Base-by-base conservation (phyloP, 2,329 filamentous ascomycete genomes). In the Penicillium oxalicum region DNA sequence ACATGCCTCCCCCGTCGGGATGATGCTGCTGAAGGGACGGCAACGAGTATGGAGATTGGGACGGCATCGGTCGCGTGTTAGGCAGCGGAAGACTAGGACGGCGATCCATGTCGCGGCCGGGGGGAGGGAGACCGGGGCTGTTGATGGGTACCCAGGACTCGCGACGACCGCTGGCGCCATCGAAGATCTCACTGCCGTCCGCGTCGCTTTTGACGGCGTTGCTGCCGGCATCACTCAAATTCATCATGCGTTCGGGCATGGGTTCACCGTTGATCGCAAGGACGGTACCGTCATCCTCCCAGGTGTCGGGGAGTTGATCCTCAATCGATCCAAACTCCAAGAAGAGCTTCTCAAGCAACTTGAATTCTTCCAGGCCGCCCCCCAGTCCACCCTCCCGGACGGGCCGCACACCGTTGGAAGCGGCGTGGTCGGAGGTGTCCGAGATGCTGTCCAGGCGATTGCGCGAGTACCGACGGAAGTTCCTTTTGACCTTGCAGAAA, bases 91-190 rank as follows among this genome's bases (percentile, higher is more conserved):
- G 63, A 42, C 68, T 70, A 2, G 68, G 68, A 6, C 68, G 68
- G 18, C 65, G 64, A 42, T 68, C 66, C 2, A 59, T 58, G 24
- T 69, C 66, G 7, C 63, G 61, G 9, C 57, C 54, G 9, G 65
- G 59, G 4, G 63, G 54, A 8, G 65, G 61, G 36, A 68, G 50
- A 3, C 63, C 63, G 4, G 66, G 62, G 44, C 61, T 69, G 55
- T 72, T 72, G 49, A 73, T 56, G 0, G 69, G 63, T 0, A 71
- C 64, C 69, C 70, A 72, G 3, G 69, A 69, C 42, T 72, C 69
- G n/a, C 69, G 68, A 38, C 68, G 65, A 13, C 58, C 61, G 28
- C 60, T 55, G 9, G 58, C 61, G 8, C 67, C 62, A 18, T 68
- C 67, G 9, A 61, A 48, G 25, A 57, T 49, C 32, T 70, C 69